Conservation (phyloP, 495 filamentous ascomycete species). For the Hypoxylon perforatum region DNA sequence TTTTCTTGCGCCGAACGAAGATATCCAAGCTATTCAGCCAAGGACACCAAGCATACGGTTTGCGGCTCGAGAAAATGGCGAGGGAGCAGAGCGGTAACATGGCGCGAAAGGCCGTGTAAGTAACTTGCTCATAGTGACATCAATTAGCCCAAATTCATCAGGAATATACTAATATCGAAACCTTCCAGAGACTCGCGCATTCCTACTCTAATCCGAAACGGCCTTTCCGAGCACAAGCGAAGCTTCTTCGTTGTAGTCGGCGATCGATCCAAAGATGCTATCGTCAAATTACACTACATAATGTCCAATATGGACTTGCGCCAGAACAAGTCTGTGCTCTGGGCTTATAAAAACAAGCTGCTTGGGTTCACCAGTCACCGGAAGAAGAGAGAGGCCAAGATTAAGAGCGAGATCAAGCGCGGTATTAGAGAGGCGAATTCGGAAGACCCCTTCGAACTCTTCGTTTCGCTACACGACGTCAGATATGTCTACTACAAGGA, state of each 20-base stretch:
- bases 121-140: not conserved
- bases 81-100: constrained; percentile 46
- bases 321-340: constrained; percentile 95
- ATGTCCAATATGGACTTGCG: constrained; percentile 89
- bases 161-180: constrained; percentile 23
- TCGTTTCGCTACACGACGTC: constrained; percentile 95
- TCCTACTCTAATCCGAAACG: constrained; percentile 94
- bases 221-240: constrained; percentile 94
- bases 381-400: constrained; percentile 97
- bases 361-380: constrained; percentile 93
- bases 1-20: constrained; percentile 26
- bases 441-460: constrained; percentile 97
- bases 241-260: constrained; percentile 98
- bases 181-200: constrained; percentile 85
- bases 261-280: constrained; percentile 95
- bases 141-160: not conserved
- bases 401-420: constrained; percentile 97
- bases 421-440: constrained; percentile 94
- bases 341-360: constrained; percentile 99
- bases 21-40: not conserved
- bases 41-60: constrained; percentile 1
- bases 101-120: constrained; percentile 71
- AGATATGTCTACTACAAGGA: constrained; percentile 99
- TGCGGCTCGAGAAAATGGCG: constrained; percentile 3
- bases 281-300: constrained; percentile 94